phyloP scores from a whole-genome alignment of 2,329 filamentous ascomycete genomes.

The Septoria linicola region DNA sequence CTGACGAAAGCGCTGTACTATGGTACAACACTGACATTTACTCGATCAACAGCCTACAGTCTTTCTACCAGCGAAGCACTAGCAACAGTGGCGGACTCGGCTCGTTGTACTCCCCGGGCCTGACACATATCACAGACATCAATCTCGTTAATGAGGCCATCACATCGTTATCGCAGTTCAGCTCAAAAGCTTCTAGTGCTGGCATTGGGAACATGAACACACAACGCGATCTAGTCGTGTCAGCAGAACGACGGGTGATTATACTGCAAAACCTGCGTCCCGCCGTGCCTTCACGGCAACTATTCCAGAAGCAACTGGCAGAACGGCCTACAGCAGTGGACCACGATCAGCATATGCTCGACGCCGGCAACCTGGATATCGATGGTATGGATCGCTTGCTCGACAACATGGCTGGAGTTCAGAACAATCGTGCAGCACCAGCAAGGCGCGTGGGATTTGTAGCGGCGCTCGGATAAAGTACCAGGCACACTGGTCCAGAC shows the following conservation, averaged over 20 bases:
- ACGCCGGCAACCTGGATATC: conserved; percentile 48
- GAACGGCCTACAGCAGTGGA: conserved; percentile 19
- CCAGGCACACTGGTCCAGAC: too few species aligned
- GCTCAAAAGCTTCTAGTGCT: conserved; percentile 32
- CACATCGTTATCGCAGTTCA: conserved; percentile 46
- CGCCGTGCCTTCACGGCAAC: conserved; percentile 34
- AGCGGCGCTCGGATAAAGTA: conserved; percentile 4
- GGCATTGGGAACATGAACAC: conserved; percentile 45
- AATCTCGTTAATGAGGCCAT: conserved; percentile 45
- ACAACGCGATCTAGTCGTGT: conserved; percentile 46
- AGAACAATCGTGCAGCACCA: conserved; percentile 28
- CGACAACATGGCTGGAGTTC: conserved; percentile 35
- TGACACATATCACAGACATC: conserved; percentile 44
- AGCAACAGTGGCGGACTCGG: conserved; percentile 34
- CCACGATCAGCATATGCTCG: conserved; percentile 46
- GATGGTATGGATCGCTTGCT: conserved; percentile 51
- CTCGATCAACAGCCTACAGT: conserved; percentile 46
- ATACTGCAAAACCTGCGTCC: conserved; percentile 40
- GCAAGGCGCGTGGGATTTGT: conserved; percentile 40
- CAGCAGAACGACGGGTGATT: conserved; percentile 47
- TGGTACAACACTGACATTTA: conserved; percentile 49
- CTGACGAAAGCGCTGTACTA: conserved; percentile 48
- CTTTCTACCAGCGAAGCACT: conserved; percentile 47
- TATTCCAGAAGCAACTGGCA: conserved; percentile 37
- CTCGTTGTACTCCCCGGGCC: conserved; percentile 43